These are phyloP conservation scores for Astraeus odoratus DNA, from an alignment of 768 basidiomycete species.

Conservation along the genomic window DNA sequence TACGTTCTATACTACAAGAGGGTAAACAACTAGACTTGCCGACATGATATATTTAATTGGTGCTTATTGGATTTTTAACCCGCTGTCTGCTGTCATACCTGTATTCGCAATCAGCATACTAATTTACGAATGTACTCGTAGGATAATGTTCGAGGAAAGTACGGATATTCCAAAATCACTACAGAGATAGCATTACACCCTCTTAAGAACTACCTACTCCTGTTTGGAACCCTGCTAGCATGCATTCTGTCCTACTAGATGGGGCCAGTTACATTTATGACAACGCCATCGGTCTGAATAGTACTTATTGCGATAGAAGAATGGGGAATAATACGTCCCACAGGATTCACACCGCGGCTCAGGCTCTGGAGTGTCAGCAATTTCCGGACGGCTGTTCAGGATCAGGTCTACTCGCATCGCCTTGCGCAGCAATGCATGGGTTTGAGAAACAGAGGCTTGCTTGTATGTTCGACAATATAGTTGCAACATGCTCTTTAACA, in stretches of 20 bases:
- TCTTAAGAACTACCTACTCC: not conserved
- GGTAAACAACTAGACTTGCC: slow-evolving; percentile 23
- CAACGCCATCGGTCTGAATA: slow-evolving; percentile 29
- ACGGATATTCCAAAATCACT: not conserved
- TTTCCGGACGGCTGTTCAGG: slow-evolving; percentile 43
- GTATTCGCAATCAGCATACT: slow-evolving; percentile 14
- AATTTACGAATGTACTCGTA: slow-evolving; percentile 24
- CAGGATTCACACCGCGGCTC: slow-evolving; percentile 52
- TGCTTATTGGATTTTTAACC: slow-evolving; percentile 14
- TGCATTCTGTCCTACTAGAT: not conserved
- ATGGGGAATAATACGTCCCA: slow-evolving; percentile 64
- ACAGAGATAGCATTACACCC: not conserved
- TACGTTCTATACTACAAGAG: slow-evolving; percentile 82
- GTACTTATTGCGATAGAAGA: slow-evolving; percentile 49
- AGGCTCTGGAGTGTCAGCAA: slow-evolving; percentile 10
- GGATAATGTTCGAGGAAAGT: slow-evolving; percentile 14
- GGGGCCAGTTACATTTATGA: slow-evolving; percentile 38
- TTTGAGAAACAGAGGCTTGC: slow-evolving; percentile 59
- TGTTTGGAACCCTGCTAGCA: not conserved
- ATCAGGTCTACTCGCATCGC: slow-evolving; percentile 77
- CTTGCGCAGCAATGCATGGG: slow-evolving; percentile 84
- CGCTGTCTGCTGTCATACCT: slow-evolving; percentile 10
- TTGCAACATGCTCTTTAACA: slow-evolving; percentile 77
- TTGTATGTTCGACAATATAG: slow-evolving; percentile 85
- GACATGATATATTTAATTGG: not conserved